phyloP scores from a whole-genome alignment of 1,284 basidiomycete genomes.

The Fomitopsis betulina region DNA sequence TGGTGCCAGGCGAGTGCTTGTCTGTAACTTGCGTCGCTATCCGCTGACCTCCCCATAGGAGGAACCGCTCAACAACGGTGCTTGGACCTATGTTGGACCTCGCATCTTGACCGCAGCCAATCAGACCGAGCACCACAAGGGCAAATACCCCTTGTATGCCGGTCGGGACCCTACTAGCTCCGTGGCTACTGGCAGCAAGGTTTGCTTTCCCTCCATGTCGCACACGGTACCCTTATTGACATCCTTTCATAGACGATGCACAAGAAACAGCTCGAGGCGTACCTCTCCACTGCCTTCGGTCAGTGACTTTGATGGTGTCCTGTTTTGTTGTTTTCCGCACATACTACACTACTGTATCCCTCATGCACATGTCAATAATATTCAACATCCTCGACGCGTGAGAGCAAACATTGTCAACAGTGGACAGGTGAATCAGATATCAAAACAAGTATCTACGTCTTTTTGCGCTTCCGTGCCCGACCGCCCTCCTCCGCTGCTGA shows the following conservation, averaged over 20 bases:
- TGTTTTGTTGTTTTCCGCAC: neutral
- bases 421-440: neutral
- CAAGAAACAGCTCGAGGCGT: conserved; percentile 81
- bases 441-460: conserved; percentile 5
- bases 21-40: neutral
- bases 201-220: conserved; percentile 24
- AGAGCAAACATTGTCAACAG: neutral
- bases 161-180: conserved; percentile 87
- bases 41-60: conserved; percentile 37
- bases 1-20: conserved; percentile 74
- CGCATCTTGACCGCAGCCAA: conserved; percentile 81
- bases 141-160: conserved; percentile 83
- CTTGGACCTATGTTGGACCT: conserved; percentile 91
- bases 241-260: conserved; percentile 51
- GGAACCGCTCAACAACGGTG: conserved; percentile 91
- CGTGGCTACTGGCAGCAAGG: conserved; percentile 89
- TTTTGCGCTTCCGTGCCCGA: conserved; percentile 41
- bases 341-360: neutral
- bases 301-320: neutral
- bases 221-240: neutral
- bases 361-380: neutral
- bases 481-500: conserved; percentile 58
- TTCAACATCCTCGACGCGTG: too few relatives aligned
- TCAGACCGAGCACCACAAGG: conserved; percentile 87
- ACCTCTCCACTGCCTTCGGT: conserved; percentile 52